phyloP scores from a whole-genome alignment of 1,284 basidiomycete species.

The Mycena citricolor region DNA sequence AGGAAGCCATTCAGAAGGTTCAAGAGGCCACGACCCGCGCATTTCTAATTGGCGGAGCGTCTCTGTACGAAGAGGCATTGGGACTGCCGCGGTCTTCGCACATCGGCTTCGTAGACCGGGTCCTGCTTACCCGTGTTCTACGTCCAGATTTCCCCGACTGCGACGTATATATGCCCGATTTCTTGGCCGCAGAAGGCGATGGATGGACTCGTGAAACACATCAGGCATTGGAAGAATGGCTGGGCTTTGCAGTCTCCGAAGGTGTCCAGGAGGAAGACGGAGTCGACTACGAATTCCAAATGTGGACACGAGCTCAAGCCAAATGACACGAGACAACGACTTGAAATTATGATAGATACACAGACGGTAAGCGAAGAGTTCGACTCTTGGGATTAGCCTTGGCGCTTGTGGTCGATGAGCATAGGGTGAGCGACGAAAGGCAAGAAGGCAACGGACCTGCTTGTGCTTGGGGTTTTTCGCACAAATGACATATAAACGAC shows the following conservation, averaged over 20 bases:
- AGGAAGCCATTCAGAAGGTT: constrained; percentile 16
- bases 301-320: constrained; percentile 82
- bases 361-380: constrained; percentile 4
- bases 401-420: constrained; percentile 49
- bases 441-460: constrained; percentile 74
- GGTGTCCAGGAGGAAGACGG: constrained; percentile 82
- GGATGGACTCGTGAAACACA: constrained; percentile 64
- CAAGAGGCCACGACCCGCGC: constrained; percentile 27
- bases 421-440: constrained; percentile 10
- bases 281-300: constrained; percentile 85
- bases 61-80: constrained; percentile 77
- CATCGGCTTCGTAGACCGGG: constrained; percentile 61
- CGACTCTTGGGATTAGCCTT: constrained; percentile 46
- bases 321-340: neutral
- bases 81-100: constrained; percentile 36
- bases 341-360: constrained; percentile 1
- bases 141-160: constrained; percentile 77
- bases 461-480: constrained; percentile 96
- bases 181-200: constrained; percentile 38
- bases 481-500: constrained; percentile 92
- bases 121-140: constrained; percentile 86
- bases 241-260: constrained; percentile 74
- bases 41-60: constrained; percentile 92
- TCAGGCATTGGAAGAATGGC: constrained; percentile 69
- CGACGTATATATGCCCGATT: constrained; percentile 86